Conservation (phyloP, 2,329 filamentous ascomycete species). For the Echinosphaeria canescens region DNA sequence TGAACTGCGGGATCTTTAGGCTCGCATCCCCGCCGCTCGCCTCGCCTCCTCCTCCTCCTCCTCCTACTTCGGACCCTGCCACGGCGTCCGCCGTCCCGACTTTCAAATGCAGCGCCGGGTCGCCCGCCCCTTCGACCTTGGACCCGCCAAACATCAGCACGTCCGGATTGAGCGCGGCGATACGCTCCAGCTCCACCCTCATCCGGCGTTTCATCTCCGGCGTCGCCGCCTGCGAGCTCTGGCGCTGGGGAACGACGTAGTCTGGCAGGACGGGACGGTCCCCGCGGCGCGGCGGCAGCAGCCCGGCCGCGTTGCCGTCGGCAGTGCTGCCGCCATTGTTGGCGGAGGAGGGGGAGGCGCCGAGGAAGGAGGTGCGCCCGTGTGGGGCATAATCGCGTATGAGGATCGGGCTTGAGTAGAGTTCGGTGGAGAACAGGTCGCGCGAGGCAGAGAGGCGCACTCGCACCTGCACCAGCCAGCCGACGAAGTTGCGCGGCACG, state of each 20-base stretch:
- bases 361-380: conserved; percentile 8
- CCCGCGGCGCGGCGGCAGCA: conserved; percentile 6
- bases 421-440: conserved; percentile 11
- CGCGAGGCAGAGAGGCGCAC: conserved; percentile 11
- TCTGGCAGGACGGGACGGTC: conserved; percentile 11
- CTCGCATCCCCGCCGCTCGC: too few relatives aligned
- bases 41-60: too few relatives aligned
- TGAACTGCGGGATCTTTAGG: too few relatives aligned
- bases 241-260: conserved; percentile 16
- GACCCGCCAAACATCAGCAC: conserved; percentile 9
- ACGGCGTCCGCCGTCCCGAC: conserved; percentile 3
- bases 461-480: conserved; percentile 15
- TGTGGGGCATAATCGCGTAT: conserved; percentile 8
- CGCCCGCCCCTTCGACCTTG: conserved; percentile 11
- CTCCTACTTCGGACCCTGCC: too few relatives aligned
- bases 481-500: conserved; percentile 16
- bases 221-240: conserved; percentile 9
- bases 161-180: conserved; percentile 8
- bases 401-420: conserved; percentile 6
- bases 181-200: conserved; percentile 7
- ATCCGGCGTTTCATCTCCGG: conserved; percentile 4
- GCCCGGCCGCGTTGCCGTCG: too few relatives aligned
- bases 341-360: too few relatives aligned
- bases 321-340: too few relatives aligned
- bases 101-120: conserved; percentile 9